Evolutionary conservation across 148 eudicot species (phyloP).

Genomic region (Diospyros lotus): DNA sequence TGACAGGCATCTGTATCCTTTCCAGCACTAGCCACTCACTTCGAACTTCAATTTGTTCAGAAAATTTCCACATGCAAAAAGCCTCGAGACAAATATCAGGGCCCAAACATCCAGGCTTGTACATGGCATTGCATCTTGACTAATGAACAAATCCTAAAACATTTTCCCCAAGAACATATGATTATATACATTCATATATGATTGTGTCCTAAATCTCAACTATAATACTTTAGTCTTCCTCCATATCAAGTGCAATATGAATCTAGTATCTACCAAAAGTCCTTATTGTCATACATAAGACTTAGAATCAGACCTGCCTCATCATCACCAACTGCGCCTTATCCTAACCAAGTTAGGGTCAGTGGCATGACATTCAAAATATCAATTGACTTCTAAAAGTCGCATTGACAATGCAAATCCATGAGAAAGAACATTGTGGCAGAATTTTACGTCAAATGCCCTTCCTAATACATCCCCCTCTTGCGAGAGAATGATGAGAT

Average conservation of each 20-base stretch:
- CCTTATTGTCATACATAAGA: neutral
- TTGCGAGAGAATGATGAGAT: too few species aligned
- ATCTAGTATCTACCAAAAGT: neutral
- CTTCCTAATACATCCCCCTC: too few species aligned
- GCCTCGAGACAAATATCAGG: neutral
- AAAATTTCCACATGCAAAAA: neutral
- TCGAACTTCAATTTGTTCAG: neutral
- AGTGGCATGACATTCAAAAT: too few species aligned
- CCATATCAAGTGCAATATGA: neutral
- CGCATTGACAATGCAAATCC: too few species aligned
- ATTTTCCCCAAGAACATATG: neutral
- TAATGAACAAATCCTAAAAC: neutral
- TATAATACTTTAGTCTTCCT: slow-evolving; percentile 5
- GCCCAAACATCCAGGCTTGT: neutral
- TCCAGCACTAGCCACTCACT: neutral
- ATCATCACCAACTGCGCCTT: too few species aligned
- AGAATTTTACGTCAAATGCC: too few species aligned
- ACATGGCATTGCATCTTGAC: neutral
- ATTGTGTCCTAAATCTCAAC: neutral
- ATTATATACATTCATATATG: neutral
- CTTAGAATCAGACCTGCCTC: neutral
- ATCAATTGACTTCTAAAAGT: too few species aligned
- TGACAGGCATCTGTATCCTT: neutral
- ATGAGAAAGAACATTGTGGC: too few species aligned
- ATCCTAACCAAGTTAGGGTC: too few species aligned